Evolutionary conservation across 2,329 filamentous ascomycete species (phyloP).

Genomic region (Keithomyces neogunnii): DNA sequence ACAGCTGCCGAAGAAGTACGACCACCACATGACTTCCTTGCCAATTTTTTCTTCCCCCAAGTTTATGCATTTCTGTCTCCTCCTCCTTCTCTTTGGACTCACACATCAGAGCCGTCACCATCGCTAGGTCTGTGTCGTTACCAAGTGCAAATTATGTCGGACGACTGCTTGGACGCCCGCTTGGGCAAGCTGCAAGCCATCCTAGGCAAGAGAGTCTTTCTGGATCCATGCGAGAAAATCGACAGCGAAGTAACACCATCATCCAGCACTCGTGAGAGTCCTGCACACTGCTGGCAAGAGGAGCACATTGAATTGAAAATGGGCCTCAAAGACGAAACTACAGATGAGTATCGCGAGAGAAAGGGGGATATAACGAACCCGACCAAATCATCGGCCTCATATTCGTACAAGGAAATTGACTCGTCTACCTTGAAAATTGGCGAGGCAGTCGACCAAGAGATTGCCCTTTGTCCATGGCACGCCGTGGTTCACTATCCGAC

Average conservation of each 20-base stretch:
- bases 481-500: slow-evolving; percentile 50
- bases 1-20: slow-evolving; percentile 2
- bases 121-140: no score
- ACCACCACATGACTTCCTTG: background rate
- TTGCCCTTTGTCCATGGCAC: slow-evolving; percentile 41
- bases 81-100: background rate
- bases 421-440: slow-evolving; percentile 15
- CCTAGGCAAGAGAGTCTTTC: slow-evolving; percentile 7
- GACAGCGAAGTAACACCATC: background rate
- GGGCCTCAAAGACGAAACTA: background rate
- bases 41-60: background rate
- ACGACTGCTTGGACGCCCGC: slow-evolving; percentile 5
- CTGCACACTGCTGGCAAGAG: background rate
- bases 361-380: background rate
- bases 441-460: slow-evolving; percentile 14
- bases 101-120: no score
- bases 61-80: background rate
- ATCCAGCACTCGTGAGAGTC: background rate
- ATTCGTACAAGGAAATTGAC: slow-evolving; percentile 11
- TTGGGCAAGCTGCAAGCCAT: slow-evolving; percentile 10
- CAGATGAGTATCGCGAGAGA: background rate
- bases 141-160: slow-evolving; percentile 1
- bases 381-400: background rate
- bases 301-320: background rate
- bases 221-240: slow-evolving; percentile 1